A percentile compares a stretch with the other conserved stretches of the same genome.
phyloP scores from a whole-genome alignment of 495 filamentous ascomycete genomes.

The Tuber microsphaerosporum region DNA sequence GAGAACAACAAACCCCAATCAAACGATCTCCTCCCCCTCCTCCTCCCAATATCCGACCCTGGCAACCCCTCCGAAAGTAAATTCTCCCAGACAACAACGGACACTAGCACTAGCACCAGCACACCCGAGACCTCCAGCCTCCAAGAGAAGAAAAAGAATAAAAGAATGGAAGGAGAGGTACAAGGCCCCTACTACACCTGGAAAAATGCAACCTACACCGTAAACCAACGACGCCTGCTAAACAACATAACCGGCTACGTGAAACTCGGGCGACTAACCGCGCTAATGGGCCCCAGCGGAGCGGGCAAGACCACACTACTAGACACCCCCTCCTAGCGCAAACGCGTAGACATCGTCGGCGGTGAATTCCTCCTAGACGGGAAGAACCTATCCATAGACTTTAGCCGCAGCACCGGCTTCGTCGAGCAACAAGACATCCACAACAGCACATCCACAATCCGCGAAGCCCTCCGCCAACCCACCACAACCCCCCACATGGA shows the following conservation, averaged over 20 bases:
- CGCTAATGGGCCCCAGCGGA: constrained; percentile 62
- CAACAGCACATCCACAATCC: constrained; percentile 51
- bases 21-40: neutral
- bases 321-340: constrained; percentile 57
- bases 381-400: constrained; percentile 52
- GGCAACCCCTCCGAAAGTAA: neutral
- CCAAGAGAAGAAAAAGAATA: neutral
- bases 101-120: neutral
- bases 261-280: constrained; percentile 73
- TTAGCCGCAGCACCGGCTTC: constrained; percentile 50
- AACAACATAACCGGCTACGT: constrained; percentile 68
- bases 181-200: constrained; percentile 56
- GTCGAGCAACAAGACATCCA: constrained; percentile 47
- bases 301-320: constrained; percentile 57
- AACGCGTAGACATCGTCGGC: constrained; percentile 54
- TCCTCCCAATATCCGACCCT: neutral
- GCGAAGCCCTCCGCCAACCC: constrained; percentile 57
- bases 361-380: constrained; percentile 62
- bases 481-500: constrained; percentile 48
- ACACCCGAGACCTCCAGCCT: constrained; percentile 10
- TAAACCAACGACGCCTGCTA: constrained; percentile 57
- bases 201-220: constrained; percentile 54
- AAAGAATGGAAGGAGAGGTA: constrained; percentile 1
- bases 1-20: neutral
- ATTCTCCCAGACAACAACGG: neutral